A percentile compares a stretch with the other conserved stretches of the same genome.
phyloP scores from a whole-genome alignment of 768 basidiomycete genomes.

The Collybiopsis confluens region DNA sequence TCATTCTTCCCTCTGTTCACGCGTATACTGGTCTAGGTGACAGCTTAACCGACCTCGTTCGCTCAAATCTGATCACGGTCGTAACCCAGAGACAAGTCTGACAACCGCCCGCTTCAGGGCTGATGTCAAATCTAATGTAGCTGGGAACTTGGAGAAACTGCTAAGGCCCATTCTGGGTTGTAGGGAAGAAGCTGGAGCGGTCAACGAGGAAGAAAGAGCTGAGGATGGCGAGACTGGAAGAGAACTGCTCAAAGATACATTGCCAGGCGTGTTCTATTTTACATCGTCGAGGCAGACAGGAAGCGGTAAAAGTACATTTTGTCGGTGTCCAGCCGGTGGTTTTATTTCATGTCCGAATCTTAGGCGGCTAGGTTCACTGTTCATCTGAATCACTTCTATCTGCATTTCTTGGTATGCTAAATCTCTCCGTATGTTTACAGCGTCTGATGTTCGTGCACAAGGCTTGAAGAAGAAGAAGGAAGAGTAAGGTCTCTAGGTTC shows the following conservation, averaged over 20 bases:
- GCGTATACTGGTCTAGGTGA: constrained; percentile 14
- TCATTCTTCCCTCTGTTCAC: background rate
- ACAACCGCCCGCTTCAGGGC: background rate
- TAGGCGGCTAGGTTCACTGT: too few species aligned
- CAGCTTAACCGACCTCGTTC: constrained; percentile 17
- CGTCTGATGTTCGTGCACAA: too few species aligned
- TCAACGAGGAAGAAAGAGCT: constrained; percentile 11
- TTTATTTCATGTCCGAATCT: background rate
- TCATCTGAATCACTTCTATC: too few species aligned
- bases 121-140: constrained; percentile 25
- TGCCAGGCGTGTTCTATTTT: constrained; percentile 50
- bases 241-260: constrained; percentile 47
- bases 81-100: constrained; percentile 23
- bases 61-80: constrained; percentile 19
- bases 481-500: too few species aligned
- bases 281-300: constrained; percentile 57
- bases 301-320: constrained; percentile 8
- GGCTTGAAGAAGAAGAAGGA: too few species aligned
- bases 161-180: constrained; percentile 48
- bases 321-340: background rate
- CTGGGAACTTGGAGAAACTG: constrained; percentile 58
- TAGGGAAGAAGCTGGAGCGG: constrained; percentile 30
- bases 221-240: constrained; percentile 31
- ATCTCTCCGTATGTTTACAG: too few species aligned
- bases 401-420: too few species aligned